Base-by-base conservation (phyloP, 352 stramenopile genomes). In the Pythium aphanidermatum region DNA sequence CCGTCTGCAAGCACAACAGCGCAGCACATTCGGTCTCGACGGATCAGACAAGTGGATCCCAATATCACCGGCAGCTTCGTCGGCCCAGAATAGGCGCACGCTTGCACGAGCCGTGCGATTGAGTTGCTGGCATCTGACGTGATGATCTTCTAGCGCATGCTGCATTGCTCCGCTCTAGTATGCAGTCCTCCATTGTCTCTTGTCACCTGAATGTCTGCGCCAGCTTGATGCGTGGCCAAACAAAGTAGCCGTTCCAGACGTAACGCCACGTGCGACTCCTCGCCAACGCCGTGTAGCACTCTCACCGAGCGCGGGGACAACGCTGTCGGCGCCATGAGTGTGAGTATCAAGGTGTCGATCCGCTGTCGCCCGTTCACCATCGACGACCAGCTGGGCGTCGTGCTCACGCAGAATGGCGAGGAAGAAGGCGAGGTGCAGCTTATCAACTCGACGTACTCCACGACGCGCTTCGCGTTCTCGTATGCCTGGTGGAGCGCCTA, bases 401-500 rank as follows among this genome's bases (percentile, higher is more conserved):
- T 97, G 50, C 70, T 97, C 59, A 81, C 74, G 28, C 88, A 97
- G 56, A 92, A 76, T 47, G 68, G 69, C 27, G 86, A 97, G n/a
- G 89, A 97, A 46, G 82, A 96, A 51, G 90, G 90, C 37, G 91
- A 97, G 48, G 83, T 96, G 51, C 80, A 97, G 54, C 70, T 96
- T 20, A 88, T 96, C 55, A 97, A 96, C 58, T 96, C 80, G 39
- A 88, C 81, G 35, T 97, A 97, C 60, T 95, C 83, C 25, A 97
- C 86, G 24, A 97, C 75, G 25, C 74, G 90, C 24, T 98, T 98
- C 34, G 70, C 72, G 20, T 98, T 97, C 51, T 95, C 76, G 46
- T 98, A 95, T 52, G 60, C 83, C 20, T 97, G 91, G 92, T 97
- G 88, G 92, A 96, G 80, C 41, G 90, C 88, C 4, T 97, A 97